Evolutionary conservation across 2,329 filamentous ascomycete species (phyloP).

Genomic region (Fusarium sp.): DNA sequence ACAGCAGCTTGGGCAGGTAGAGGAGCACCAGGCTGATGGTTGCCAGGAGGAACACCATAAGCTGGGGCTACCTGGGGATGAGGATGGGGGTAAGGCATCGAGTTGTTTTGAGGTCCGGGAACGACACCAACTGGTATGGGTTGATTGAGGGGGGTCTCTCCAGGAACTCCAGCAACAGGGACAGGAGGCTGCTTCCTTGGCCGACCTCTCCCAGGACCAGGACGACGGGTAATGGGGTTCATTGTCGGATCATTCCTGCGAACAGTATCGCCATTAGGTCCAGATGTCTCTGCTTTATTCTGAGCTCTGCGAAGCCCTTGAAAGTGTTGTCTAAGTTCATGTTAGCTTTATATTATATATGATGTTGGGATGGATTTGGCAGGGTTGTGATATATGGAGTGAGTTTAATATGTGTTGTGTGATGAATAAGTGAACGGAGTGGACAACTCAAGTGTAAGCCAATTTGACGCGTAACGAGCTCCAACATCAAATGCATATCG

Average conservation of each 20-base stretch:
- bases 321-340: conserved; percentile 66
- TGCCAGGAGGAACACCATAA: conserved; percentile 2
- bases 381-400: background rate
- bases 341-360: conserved; percentile 25
- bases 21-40: conserved; percentile 1
- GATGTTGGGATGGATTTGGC: background rate
- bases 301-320: conserved; percentile 69
- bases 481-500: conserved; percentile 11
- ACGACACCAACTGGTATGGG: conserved; percentile 10
- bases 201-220: conserved; percentile 68
- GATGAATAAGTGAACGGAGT: background rate
- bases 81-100: conserved; percentile 8
- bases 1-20: conserved; percentile 6
- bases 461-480: conserved; percentile 19
- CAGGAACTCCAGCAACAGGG: conserved; percentile 18
- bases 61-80: conserved; percentile 15
- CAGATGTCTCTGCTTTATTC: conserved; percentile 62
- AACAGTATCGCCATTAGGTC: conserved; percentile 50
- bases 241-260: conserved; percentile 62
- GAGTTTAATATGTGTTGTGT: background rate
- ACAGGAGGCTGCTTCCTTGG: conserved; percentile 60
- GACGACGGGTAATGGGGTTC: conserved; percentile 71
- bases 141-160: conserved; percentile 22
- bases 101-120: conserved; percentile 15
- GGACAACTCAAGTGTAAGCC: conserved; percentile 20